Evolutionary conservation across 257 asterid species (phyloP).

Genomic region (Rubia yunnanensis): DNA sequence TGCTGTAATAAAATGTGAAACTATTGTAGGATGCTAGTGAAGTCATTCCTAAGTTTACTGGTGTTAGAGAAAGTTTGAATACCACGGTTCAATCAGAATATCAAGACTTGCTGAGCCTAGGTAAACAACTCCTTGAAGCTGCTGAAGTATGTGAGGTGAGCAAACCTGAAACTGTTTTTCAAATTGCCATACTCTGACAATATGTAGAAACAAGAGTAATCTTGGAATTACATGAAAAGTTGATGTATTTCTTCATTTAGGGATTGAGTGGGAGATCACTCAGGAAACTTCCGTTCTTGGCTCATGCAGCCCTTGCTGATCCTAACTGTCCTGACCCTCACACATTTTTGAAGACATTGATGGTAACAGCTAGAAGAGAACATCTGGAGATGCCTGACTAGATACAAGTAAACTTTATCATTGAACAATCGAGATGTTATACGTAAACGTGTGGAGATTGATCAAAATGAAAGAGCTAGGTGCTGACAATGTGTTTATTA

Average conservation of each 20-base stretch:
- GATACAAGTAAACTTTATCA: neutral
- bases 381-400: slow-evolving; percentile 60
- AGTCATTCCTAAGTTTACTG: slow-evolving; percentile 48
- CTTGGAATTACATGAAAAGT: neutral
- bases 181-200: neutral
- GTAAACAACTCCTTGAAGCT: slow-evolving; percentile 60
- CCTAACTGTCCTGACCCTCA: slow-evolving; percentile 50
- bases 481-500: neutral
- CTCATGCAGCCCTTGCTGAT: slow-evolving; percentile 74
- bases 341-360: slow-evolving; percentile 60
- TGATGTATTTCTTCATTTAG: slow-evolving; percentile 27
- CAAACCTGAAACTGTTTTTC: neutral
- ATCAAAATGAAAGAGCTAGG: neutral
- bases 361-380: slow-evolving; percentile 58
- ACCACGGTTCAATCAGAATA: slow-evolving; percentile 28
- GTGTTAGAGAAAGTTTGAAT: slow-evolving; percentile 49
- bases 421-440: neutral
- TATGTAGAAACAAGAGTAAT: neutral
- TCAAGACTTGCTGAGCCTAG: slow-evolving; percentile 25
- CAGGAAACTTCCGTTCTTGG: slow-evolving; percentile 89
- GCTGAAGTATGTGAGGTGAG: slow-evolving; percentile 90
- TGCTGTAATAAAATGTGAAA: slow-evolving; percentile 8
- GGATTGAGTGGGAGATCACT: slow-evolving; percentile 94
- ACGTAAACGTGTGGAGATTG: neutral
- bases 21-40: slow-evolving; percentile 34